Percentiles rank a stretch among this genome's conserved stretches.
phyloP scores from a whole-genome alignment of 2,329 filamentous ascomycete genomes.

The Nakataea oryzae region DNA sequence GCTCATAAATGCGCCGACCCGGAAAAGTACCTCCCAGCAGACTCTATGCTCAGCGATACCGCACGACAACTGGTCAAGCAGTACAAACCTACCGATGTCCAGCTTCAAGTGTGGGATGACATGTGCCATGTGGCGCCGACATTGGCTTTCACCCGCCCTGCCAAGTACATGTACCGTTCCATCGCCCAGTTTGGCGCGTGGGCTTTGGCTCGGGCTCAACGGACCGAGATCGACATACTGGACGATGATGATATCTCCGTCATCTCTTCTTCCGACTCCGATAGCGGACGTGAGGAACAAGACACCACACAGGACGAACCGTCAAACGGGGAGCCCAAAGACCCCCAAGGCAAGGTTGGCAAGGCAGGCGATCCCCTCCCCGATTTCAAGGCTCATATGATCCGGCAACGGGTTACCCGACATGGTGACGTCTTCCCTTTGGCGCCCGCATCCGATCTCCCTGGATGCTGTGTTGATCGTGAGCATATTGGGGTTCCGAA shows the following conservation, averaged over 20 bases:
- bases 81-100: conserved; percentile 79
- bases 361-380: conserved; percentile 78
- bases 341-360: conserved; percentile 47
- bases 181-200: conserved; percentile 90
- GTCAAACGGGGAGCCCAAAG: conserved; percentile 1
- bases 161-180: conserved; percentile 90
- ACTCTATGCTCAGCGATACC: conserved; percentile 50
- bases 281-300: conserved; percentile 10
- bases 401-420: conserved; percentile 74
- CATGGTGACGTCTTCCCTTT: conserved; percentile 67
- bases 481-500: conserved; percentile 71
- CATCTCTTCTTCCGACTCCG: conserved; percentile 49
- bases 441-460: conserved; percentile 50
- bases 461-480: conserved; percentile 50
- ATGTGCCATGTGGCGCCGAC: conserved; percentile 88
- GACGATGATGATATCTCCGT: conserved; percentile 70
- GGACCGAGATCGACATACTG: conserved; percentile 67
- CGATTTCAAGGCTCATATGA: conserved; percentile 75
- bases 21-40: conserved; percentile 58
- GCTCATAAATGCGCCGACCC: conserved; percentile 93
- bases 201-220: conserved; percentile 73
- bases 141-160: conserved; percentile 89
- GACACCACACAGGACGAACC: background rate
- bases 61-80: conserved; percentile 49
- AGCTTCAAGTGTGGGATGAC: conserved; percentile 93